Percentiles rank a stretch among this genome's conserved stretches.
These are phyloP conservation scores for Exophiala alcalophila DNA, from an alignment of 2,329 filamentous ascomycete genomes.

Conservation along the genomic window DNA sequence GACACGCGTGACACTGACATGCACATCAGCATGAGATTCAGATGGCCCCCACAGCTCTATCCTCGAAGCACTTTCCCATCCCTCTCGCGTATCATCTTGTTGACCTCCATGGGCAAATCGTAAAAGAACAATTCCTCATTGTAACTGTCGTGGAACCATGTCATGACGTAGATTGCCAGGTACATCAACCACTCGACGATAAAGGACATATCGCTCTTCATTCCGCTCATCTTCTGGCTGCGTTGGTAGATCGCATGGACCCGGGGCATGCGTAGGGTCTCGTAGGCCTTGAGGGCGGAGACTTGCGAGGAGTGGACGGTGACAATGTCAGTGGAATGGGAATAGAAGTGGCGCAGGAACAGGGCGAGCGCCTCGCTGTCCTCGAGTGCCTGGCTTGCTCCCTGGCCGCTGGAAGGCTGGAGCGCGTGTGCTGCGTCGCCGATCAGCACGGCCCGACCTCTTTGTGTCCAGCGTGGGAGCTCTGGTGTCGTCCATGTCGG, in stretches of 20 bases:
- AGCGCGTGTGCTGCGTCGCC: slow-evolving; percentile 59
- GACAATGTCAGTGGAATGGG: slow-evolving; percentile 11
- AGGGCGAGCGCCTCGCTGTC: slow-evolving; percentile 50
- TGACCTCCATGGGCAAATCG: slow-evolving; percentile 31
- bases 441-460: slow-evolving; percentile 50
- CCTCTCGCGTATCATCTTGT: neutral
- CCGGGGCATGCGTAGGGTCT: slow-evolving; percentile 37
- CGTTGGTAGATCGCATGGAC: slow-evolving; percentile 36
- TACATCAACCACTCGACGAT: slow-evolving; percentile 42
- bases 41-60: too few relatives aligned
- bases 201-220: slow-evolving; percentile 37
- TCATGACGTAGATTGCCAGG: slow-evolving; percentile 37
- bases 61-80: too few relatives aligned
- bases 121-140: slow-evolving; percentile 31
- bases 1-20: too few relatives aligned
- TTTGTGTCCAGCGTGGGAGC: slow-evolving; percentile 47
- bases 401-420: slow-evolving; percentile 54
- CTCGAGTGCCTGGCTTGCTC: slow-evolving; percentile 55
- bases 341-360: slow-evolving; percentile 38
- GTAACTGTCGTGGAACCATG: slow-evolving; percentile 31
- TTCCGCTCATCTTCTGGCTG: slow-evolving; percentile 36
- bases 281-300: slow-evolving; percentile 36
- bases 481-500: slow-evolving; percentile 50
- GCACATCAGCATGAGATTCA: too few relatives aligned
- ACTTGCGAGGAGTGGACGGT: neutral